These are phyloP conservation scores for Westerdykella aurantiaca DNA, from an alignment of 2,329 filamentous ascomycete species.

Conservation along the genomic window DNA sequence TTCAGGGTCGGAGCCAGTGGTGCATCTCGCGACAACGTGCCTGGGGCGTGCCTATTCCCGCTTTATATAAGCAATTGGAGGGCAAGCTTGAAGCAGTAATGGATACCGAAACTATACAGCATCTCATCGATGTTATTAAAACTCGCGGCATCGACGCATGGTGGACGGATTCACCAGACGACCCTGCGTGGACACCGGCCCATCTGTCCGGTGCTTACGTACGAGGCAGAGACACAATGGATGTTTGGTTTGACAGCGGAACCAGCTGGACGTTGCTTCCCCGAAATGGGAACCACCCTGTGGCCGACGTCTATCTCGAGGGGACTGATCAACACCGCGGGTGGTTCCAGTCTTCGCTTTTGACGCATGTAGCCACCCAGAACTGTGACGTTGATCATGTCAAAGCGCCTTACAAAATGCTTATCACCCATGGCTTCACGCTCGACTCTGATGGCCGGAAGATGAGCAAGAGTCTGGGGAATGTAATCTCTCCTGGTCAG, in stretches of 20 bases:
- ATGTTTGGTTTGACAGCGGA: constrained; percentile 98
- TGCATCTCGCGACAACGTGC: constrained; percentile 93
- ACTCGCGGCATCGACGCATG: constrained; percentile 82
- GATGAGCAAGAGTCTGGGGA: constrained; percentile 97
- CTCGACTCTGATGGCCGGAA: constrained; percentile 87
- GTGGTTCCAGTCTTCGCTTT: constrained; percentile 95
- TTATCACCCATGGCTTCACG: constrained; percentile 96
- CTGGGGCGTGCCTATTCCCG: constrained; percentile 96
- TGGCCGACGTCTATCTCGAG: constrained; percentile 85
- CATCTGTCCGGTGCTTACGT: constrained; percentile 57
- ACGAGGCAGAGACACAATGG: constrained; percentile 92
- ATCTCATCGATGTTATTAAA: constrained; percentile 75
- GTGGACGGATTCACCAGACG: constrained; percentile 78
- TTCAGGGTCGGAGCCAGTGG: constrained; percentile 88
- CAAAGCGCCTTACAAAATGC: constrained; percentile 70
- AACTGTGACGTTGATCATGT: constrained; percentile 16
- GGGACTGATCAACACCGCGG: constrained; percentile 94
- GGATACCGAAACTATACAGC: constrained; percentile 69
- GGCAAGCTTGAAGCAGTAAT: constrained; percentile 65
- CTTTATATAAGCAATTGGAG: constrained; percentile 64
- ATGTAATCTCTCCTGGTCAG: constrained; percentile 71
- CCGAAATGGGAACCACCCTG: constrained; percentile 34
- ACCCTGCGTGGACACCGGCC: constrained; percentile 69
- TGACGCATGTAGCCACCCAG: constrained; percentile 72
- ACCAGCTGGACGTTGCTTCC: constrained; percentile 69